Percentiles rank a stretch among this genome's conserved stretches.
These are phyloP conservation scores for Fusarium sacchari DNA, from an alignment of 2,329 filamentous ascomycete genomes.

Conservation along the genomic window DNA sequence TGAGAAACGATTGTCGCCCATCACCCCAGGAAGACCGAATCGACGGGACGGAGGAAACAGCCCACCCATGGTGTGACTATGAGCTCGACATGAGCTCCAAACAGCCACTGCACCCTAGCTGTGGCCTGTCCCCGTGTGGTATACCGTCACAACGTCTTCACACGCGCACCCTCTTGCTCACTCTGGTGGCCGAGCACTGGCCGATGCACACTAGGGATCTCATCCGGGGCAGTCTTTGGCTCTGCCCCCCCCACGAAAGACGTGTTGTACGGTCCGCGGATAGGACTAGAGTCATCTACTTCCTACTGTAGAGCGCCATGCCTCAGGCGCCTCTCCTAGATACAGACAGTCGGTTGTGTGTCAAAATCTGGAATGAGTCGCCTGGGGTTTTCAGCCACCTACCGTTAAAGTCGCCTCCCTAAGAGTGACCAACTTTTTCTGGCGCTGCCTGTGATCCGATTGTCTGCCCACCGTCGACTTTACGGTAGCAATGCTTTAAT, in stretches of 20 bases:
- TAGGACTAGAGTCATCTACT: constrained; percentile 17
- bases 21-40: constrained; percentile 39
- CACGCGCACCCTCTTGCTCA: constrained; percentile 30
- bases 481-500: constrained; percentile 26
- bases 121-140: constrained; percentile 38
- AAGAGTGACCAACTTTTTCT: constrained; percentile 20
- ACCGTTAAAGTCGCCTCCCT: constrained; percentile 16
- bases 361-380: constrained; percentile 29
- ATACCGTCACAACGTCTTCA: constrained; percentile 34
- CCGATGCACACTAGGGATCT: constrained; percentile 24
- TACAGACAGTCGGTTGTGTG: constrained; percentile 16
- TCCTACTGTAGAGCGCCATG: background rate
- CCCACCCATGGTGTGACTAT: constrained; percentile 45
- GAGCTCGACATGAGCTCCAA: constrained; percentile 39
- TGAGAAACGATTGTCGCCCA: constrained; percentile 37
- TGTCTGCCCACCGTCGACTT: constrained; percentile 29
- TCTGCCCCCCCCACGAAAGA: constrained; percentile 16
- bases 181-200: constrained; percentile 27
- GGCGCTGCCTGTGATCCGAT: constrained; percentile 26
- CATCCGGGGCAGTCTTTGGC: constrained; percentile 32
- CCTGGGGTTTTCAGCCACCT: constrained; percentile 24
- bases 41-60: constrained; percentile 42
- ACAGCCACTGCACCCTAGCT: constrained; percentile 33
- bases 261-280: constrained; percentile 14
- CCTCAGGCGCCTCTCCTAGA: background rate